Conservation (phyloP, 495 filamentous ascomycete species). For the Aspergillus olivimuriae region DNA sequence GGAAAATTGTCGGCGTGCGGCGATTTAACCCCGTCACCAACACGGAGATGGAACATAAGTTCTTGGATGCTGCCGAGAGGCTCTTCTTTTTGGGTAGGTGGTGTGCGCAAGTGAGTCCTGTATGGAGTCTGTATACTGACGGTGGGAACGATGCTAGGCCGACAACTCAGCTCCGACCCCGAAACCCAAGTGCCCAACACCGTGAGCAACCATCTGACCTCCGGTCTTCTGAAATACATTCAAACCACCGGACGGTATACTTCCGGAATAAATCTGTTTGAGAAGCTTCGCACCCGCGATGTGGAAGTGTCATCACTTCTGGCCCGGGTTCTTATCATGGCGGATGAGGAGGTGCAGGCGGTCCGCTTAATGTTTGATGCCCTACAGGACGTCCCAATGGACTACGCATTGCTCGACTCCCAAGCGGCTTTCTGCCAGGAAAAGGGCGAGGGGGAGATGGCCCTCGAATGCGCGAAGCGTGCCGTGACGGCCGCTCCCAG, state of each 20-base stretch:
- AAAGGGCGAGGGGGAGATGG: conserved; percentile 81
- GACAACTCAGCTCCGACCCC: conserved; percentile 93
- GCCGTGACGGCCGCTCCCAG: conserved; percentile 91
- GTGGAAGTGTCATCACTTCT: conserved; percentile 91
- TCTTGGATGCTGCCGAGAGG: conserved; percentile 89
- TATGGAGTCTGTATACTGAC: conserved; percentile 15
- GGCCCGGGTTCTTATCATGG: conserved; percentile 81
- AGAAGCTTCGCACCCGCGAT: conserved; percentile 86
- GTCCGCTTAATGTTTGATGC: conserved; percentile 83
- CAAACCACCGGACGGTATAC: conserved; percentile 91
- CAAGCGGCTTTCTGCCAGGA: conserved; percentile 88
- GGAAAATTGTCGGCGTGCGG: conserved; percentile 87
- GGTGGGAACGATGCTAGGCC: conserved; percentile 53
- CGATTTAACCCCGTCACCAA: conserved; percentile 96
- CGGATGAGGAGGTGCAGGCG: conserved; percentile 93
- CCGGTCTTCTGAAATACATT: conserved; percentile 92
- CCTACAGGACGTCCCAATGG: conserved; percentile 87
- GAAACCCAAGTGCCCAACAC: conserved; percentile 96
- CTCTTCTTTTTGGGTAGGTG: conserved; percentile 82
- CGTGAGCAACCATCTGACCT: conserved; percentile 91
- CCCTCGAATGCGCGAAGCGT: conserved; percentile 86
- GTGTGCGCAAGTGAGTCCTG: no score
- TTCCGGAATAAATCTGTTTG: conserved; percentile 95
- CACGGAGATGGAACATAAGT: conserved; percentile 94
- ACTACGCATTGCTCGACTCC: conserved; percentile 87